Percentiles rank a stretch among this genome's conserved stretches.
Conservation (phyloP, 2,329 filamentous ascomycete genomes). For the Acrocalymma vagum region DNA sequence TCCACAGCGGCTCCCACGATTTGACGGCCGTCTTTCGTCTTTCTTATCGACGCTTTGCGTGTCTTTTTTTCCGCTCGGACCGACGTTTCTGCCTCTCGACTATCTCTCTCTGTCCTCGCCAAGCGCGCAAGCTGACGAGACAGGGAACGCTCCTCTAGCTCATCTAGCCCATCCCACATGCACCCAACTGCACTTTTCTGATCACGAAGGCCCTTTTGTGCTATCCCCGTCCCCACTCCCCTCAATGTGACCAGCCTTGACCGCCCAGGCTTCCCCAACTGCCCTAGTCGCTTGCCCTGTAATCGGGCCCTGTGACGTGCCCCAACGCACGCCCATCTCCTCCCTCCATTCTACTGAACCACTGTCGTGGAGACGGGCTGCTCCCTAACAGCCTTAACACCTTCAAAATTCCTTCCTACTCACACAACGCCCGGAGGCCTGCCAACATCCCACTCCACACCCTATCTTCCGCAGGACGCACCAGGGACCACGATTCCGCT, state of each 20-base stretch:
- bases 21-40: neutral
- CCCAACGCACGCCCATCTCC: slow-evolving; percentile 30
- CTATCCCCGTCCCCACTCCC: slow-evolving; percentile 28
- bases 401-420: slow-evolving; percentile 84
- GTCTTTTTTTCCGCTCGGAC: slow-evolving; percentile 12
- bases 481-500: slow-evolving; percentile 49
- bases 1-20: slow-evolving; percentile 5
- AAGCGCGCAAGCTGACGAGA: slow-evolving; percentile 18
- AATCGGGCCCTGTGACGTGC: slow-evolving; percentile 42
- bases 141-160: slow-evolving; percentile 15
- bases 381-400: slow-evolving; percentile 66
- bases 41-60: neutral
- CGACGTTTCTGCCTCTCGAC: too few relatives aligned
- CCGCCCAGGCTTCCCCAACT: slow-evolving; percentile 33
- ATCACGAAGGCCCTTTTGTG: slow-evolving; percentile 38
- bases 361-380: slow-evolving; percentile 45
- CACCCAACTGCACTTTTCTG: slow-evolving; percentile 28
- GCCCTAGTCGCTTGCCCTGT: slow-evolving; percentile 24
- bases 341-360: slow-evolving; percentile 30
- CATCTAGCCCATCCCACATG: slow-evolving; percentile 26
- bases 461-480: slow-evolving; percentile 61
- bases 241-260: slow-evolving; percentile 46
- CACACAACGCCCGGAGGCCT: slow-evolving; percentile 70
- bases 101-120: slow-evolving; percentile 6
- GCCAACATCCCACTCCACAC: slow-evolving; percentile 90